phyloP scores from a whole-genome alignment of 805 yeast species.

The Ogataea philodendri region DNA sequence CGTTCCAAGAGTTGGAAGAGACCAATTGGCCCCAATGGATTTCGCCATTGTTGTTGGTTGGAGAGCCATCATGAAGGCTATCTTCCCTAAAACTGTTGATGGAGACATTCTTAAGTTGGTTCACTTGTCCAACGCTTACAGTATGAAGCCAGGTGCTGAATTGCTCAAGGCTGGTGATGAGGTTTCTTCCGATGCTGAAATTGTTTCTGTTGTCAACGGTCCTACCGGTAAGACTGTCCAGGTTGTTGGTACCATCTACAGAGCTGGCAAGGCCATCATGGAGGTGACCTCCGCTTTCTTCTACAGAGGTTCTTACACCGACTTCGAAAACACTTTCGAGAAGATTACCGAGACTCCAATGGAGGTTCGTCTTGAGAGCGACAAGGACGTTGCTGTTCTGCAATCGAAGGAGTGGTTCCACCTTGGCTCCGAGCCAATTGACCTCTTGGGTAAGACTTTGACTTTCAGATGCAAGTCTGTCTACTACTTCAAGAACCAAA shows the following conservation, averaged over 20 bases:
- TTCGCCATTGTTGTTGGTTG: slow-evolving; percentile 98
- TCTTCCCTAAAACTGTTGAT: slow-evolving; percentile 93
- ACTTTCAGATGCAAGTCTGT: slow-evolving; percentile 88
- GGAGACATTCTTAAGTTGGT: slow-evolving; percentile 94
- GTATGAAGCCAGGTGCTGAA: slow-evolving; percentile 86
- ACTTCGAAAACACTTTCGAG: slow-evolving; percentile 90
- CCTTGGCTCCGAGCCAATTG: slow-evolving; percentile 62
- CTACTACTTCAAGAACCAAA: slow-evolving; percentile 73
- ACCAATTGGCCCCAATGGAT: slow-evolving; percentile 95
- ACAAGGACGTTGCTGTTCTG: slow-evolving; percentile 90
- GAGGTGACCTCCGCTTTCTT: slow-evolving; percentile 94
- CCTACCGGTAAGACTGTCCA: slow-evolving; percentile 94
- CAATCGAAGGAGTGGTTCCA: slow-evolving; percentile 98
- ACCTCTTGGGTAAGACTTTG: slow-evolving; percentile 73
- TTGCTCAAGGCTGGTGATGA: slow-evolving; percentile 87
- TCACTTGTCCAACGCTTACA: slow-evolving; percentile 92
- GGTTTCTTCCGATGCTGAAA: slow-evolving; percentile 77
- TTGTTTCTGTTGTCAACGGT: slow-evolving; percentile 86
- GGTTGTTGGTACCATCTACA: slow-evolving; percentile 83
- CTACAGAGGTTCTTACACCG: slow-evolving; percentile 89
- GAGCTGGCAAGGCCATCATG: slow-evolving; percentile 79
- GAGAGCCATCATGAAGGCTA: slow-evolving; percentile 97
- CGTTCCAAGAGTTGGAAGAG: slow-evolving; percentile 81
- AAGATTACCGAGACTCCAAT: slow-evolving; percentile 84
- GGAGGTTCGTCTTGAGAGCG: slow-evolving; percentile 65